Conservation (phyloP, 164 flowering plant genomes). For the Hamamelis virginiana region DNA sequence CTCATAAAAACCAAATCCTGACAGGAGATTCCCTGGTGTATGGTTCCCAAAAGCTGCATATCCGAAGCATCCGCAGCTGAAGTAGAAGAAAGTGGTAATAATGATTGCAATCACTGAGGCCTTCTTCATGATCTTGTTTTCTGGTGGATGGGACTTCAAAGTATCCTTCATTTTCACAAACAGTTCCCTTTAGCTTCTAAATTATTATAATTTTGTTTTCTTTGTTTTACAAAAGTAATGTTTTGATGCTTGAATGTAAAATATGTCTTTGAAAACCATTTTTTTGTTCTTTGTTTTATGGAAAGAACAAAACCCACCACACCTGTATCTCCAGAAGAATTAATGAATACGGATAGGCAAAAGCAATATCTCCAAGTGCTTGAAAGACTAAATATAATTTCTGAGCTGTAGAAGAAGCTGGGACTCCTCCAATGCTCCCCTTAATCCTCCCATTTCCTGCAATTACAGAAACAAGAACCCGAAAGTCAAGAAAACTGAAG, state of each 20-base stretch:
- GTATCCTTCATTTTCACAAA: conserved; percentile 21
- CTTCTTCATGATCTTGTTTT: conserved; percentile 54
- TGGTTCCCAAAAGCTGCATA: conserved; percentile 64
- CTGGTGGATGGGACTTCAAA: conserved; percentile 51
- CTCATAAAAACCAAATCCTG: conserved; percentile 61
- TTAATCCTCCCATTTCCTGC: conserved; percentile 59
- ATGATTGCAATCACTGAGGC: conserved; percentile 33
- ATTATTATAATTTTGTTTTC: too few species aligned
- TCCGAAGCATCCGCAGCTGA: conserved; percentile 64
- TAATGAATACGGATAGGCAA: conserved; percentile 67
- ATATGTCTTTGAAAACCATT: too few species aligned
- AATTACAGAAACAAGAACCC: background rate
- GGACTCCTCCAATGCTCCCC: conserved; percentile 60
- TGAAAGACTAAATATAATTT: conserved; percentile 57
- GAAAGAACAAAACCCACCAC: background rate
- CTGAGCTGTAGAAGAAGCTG: conserved; percentile 26
- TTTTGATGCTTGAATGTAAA: too few species aligned
- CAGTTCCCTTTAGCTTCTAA: too few species aligned
- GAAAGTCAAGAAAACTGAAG: background rate
- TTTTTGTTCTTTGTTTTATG: background rate
- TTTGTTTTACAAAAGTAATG: too few species aligned
- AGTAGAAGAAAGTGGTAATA: conserved; percentile 52
- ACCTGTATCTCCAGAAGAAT: conserved; percentile 83
- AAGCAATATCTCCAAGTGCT: conserved; percentile 86
- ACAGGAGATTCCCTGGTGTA: conserved; percentile 64